Conservation (phyloP, 352 stramenopile species). For the Phytopythium aichiense region DNA sequence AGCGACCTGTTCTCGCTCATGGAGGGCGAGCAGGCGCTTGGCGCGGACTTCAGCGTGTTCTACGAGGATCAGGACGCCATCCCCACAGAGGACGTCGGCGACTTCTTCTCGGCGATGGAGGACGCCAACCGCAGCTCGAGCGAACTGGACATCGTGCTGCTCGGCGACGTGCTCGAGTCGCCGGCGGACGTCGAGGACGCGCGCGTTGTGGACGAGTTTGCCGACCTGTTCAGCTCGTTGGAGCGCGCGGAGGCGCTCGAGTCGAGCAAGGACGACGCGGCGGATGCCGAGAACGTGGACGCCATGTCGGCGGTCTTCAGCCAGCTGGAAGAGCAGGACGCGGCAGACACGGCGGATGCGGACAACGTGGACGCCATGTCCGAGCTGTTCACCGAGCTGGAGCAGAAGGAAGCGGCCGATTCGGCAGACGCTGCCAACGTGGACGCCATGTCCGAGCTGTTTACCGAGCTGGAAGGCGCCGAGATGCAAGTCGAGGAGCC, state of each 20-base stretch:
- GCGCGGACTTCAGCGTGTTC: conserved; percentile 43
- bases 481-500: not conserved
- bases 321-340: conserved; percentile 24
- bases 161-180: not conserved
- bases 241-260: conserved; percentile 2
- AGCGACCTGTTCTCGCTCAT: conserved; percentile 53
- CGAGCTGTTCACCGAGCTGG: conserved; percentile 23
- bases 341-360: conserved; percentile 10
- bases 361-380: conserved; percentile 16
- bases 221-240: conserved; percentile 16
- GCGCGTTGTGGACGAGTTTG: conserved; percentile 28
- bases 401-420: conserved; percentile 18
- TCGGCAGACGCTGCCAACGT: conserved; percentile 36
- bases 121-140: conserved; percentile 14
- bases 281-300: conserved; percentile 33
- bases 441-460: conserved; percentile 33
- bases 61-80: conserved; percentile 46
- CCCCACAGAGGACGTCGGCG: conserved; percentile 55
- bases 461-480: conserved; percentile 25
- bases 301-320: conserved; percentile 46
- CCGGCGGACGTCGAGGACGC: conserved; percentile 11
- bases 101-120: conserved; percentile 41
- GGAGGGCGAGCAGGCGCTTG: conserved; percentile 32
- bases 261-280: not conserved
- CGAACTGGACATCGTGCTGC: conserved; percentile 7